Percentiles rank a stretch among this genome's conserved stretches.
phyloP scores from a whole-genome alignment of 2,329 filamentous ascomycete species.

The Ophiostoma himal-ulmi region DNA sequence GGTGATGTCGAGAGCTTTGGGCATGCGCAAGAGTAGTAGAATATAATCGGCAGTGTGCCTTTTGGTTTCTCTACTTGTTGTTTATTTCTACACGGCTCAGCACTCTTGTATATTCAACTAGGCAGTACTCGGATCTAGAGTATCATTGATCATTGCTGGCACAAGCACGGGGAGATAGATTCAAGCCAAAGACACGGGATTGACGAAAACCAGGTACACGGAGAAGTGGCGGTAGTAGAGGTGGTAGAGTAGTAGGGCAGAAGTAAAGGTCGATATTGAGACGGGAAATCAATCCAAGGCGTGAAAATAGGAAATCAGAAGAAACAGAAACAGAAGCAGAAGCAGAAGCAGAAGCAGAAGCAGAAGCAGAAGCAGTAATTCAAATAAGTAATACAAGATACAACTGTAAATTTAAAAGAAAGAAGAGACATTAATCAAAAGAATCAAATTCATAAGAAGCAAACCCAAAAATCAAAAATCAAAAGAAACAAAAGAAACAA shows the following conservation, averaged over 20 bases:
- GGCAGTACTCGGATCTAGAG: neutral
- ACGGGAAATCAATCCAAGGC: neutral
- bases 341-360: neutral
- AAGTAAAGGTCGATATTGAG: neutral
- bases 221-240: neutral
- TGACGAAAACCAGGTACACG: constrained; percentile 2
- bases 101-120: neutral
- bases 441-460: neutral
- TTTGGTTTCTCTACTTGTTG: neutral
- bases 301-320: neutral
- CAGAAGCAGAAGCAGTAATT: neutral
- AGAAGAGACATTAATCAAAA: neutral
- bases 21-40: too few species aligned
- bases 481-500: constrained; percentile 9
- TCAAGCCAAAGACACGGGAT: neutral
- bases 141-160: neutral
- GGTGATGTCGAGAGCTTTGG: neutral
- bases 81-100: neutral
- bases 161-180: neutral
- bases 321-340: neutral
- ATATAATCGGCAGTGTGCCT: too few species aligned
- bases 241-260: neutral
- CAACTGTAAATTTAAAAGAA: neutral
- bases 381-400: neutral
- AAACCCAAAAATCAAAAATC: neutral